Conservation (phyloP, 1,284 basidiomycete species). For the Microbotryum lychnidis-dioicae region DNA sequence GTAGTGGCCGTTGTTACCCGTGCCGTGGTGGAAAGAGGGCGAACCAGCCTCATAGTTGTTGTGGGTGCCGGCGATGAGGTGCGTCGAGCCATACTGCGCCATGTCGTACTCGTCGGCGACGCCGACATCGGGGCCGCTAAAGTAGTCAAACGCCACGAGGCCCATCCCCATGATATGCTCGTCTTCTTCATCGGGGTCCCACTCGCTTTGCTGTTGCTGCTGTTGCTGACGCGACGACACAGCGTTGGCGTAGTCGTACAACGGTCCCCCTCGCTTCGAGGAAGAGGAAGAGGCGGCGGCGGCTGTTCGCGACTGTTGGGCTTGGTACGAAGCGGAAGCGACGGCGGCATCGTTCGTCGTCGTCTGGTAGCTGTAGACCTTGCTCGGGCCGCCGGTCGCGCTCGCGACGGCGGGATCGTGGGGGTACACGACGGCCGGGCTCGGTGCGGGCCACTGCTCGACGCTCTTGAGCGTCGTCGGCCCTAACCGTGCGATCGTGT, state of each 20-base stretch:
- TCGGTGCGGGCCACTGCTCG: constrained; percentile 42
- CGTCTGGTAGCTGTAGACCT: constrained; percentile 1
- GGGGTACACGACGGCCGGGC: constrained; percentile 57
- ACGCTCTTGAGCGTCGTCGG: constrained; percentile 83
- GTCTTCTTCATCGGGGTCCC: constrained; percentile 47
- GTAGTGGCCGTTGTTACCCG: not conserved
- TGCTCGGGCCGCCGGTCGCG: not conserved
- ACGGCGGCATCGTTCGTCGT: constrained; percentile 6
- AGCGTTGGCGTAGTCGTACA: constrained; percentile 39
- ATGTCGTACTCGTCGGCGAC: constrained; percentile 35
- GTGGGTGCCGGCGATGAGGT: constrained; percentile 27
- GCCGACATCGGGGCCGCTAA: constrained; percentile 49
- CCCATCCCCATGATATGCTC: constrained; percentile 45
- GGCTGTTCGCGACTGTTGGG: constrained; percentile 28
- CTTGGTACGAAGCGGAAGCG: constrained; percentile 6
- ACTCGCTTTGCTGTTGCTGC: constrained; percentile 40
- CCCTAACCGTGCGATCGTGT: constrained; percentile 85
- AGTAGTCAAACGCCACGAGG: constrained; percentile 18
- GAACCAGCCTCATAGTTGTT: constrained; percentile 24
- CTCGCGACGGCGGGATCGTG: constrained; percentile 28
- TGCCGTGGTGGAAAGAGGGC: not conserved
- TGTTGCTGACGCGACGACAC: constrained; percentile 31
- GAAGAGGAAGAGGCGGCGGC: not conserved
- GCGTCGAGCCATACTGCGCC: constrained; percentile 28
- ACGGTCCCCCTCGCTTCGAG: constrained; percentile 8